Evolutionary conservation across 805 yeast genomes (phyloP).

Genomic region (Candida ortonii): DNA sequence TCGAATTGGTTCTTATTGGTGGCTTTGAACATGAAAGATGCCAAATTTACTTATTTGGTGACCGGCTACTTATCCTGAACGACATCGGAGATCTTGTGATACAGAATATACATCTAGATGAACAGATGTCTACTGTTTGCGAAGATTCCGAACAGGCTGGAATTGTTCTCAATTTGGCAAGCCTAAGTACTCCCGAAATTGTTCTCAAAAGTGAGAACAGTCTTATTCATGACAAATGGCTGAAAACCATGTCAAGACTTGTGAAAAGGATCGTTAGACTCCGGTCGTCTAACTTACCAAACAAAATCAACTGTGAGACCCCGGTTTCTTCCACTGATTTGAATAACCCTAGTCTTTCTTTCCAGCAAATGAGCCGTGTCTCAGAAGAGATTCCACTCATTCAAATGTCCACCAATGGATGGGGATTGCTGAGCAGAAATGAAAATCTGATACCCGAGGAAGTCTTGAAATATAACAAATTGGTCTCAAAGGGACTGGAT

Average conservation of each 20-base stretch:
- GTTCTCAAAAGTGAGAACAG: conserved; percentile 19
- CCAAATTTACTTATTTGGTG: conserved; percentile 26
- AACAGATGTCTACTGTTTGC: conserved; percentile 27
- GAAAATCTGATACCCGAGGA: conserved; percentile 37
- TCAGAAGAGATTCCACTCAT: conserved; percentile 34
- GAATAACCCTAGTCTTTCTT: conserved; percentile 1
- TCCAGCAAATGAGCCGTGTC: conserved; percentile 6
- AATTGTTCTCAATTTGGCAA: conserved; percentile 26
- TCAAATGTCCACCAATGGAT: conserved; percentile 50
- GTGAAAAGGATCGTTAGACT: conserved; percentile 11
- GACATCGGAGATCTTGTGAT: conserved; percentile 18
- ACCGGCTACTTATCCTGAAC: conserved; percentile 20
- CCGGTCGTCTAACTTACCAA: not conserved
- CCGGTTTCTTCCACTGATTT: conserved; percentile 8
- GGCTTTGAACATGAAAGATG: conserved; percentile 7
- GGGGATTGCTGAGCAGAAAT: conserved; percentile 40
- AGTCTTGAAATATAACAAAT: conserved; percentile 36
- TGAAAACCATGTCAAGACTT: conserved; percentile 23
- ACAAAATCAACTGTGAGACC: conserved; percentile 5
- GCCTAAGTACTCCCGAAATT: conserved; percentile 26
- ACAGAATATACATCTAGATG: conserved; percentile 16
- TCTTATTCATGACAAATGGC: conserved; percentile 29
- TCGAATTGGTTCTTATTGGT: conserved; percentile 14
- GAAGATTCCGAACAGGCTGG: conserved; percentile 10
- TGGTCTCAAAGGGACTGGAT: conserved; percentile 38